A percentile compares a stretch with the other conserved stretches of the same genome.
Conservation (phyloP, 441 rosid genomes). For the Sinapis alba region DNA sequence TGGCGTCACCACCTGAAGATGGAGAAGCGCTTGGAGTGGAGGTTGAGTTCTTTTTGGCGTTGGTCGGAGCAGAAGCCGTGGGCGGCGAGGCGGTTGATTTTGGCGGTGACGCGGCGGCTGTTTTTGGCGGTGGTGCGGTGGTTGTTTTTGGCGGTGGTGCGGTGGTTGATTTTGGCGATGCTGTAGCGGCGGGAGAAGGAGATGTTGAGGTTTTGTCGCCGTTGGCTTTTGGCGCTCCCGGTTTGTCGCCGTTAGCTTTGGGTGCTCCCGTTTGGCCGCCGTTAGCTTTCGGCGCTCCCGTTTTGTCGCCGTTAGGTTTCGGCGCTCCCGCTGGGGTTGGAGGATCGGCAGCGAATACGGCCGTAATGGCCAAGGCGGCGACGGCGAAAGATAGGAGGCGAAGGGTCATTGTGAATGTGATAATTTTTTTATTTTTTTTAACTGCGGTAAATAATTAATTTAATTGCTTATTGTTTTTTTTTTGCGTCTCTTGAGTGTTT, state of each 20-base stretch:
- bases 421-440: background rate
- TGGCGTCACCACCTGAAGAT: background rate
- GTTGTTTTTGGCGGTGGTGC: slow-evolving; percentile 18
- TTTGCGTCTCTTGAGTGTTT: background rate
- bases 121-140: background rate
- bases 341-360: slow-evolving; percentile 33
- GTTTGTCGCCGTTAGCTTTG: background rate
- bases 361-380: slow-evolving; percentile 25
- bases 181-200: slow-evolving; percentile 34
- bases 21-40: slow-evolving; percentile 28
- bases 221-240: background rate
- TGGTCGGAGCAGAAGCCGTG: slow-evolving; percentile 19
- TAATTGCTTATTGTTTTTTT: background rate
- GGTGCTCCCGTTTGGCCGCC: background rate
- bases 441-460: slow-evolving; percentile 2
- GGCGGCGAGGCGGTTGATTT: slow-evolving; percentile 30
- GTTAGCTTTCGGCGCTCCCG: slow-evolving; percentile 5
- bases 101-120: slow-evolving; percentile 28
- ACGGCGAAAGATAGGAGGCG: slow-evolving; percentile 19
- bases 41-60: slow-evolving; percentile 22
- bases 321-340: slow-evolving; percentile 19
- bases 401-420: slow-evolving; percentile 13
- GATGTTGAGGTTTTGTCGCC: background rate
- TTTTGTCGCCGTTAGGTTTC: background rate
- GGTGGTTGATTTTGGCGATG: slow-evolving; percentile 32